Conservation (phyloP, 768 basidiomycete species). For the Boletales sp. region DNA sequence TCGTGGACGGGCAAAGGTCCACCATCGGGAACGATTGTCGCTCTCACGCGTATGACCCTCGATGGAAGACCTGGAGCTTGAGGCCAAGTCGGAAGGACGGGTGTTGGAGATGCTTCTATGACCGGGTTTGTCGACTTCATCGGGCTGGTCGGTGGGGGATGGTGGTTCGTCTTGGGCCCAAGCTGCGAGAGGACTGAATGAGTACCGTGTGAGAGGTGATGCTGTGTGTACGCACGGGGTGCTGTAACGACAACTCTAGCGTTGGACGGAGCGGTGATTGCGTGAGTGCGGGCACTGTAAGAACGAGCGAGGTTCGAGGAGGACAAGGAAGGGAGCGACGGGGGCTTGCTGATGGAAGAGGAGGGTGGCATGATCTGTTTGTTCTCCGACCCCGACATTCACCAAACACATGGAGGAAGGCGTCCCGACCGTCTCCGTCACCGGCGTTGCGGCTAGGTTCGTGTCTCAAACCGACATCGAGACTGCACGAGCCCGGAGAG, state of each 20-base stretch:
- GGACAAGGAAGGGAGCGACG: constrained; percentile 24
- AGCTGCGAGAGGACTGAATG: constrained; percentile 39
- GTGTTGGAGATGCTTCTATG: constrained; percentile 34
- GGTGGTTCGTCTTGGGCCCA: constrained; percentile 86
- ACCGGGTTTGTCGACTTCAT: constrained; percentile 33
- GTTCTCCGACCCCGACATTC: constrained; percentile 19
- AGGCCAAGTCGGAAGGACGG: constrained; percentile 51
- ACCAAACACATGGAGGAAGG: constrained; percentile 51
- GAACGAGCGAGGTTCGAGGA: constrained; percentile 27
- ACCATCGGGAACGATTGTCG: constrained; percentile 57
- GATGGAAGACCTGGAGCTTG: constrained; percentile 43
- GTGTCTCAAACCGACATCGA: constrained; percentile 79
- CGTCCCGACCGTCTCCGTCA: constrained; percentile 69
- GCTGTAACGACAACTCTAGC: constrained; percentile 58
- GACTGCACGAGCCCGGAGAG: constrained; percentile 61
- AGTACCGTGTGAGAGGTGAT: neutral
- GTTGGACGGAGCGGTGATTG: constrained; percentile 35
- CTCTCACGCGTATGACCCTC: constrained; percentile 28
- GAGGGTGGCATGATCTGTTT: constrained; percentile 19
- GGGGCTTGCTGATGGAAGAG: constrained; percentile 12
- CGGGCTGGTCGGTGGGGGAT: constrained; percentile 52
- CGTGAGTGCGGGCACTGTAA: constrained; percentile 25
- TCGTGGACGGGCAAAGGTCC: constrained; percentile 66
- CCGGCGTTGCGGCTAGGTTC: constrained; percentile 79
- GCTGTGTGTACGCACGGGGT: constrained; percentile 52